Base-by-base conservation (phyloP, 768 basidiomycete species). In the Pisolithus microcarpus region DNA sequence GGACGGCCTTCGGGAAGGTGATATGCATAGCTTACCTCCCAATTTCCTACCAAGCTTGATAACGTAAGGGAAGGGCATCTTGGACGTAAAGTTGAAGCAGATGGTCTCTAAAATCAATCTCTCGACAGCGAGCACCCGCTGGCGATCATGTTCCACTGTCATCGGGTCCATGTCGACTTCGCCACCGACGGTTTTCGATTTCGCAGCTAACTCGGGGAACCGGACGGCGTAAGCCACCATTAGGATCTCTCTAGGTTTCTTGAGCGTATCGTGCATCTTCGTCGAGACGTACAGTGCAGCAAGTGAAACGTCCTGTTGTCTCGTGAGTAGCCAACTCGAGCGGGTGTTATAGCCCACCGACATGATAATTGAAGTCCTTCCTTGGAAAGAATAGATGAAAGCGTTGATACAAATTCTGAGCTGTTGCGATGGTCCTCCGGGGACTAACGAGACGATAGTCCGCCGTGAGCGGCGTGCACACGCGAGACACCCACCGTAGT, bases 261-360 rank as follows among this genome's bases (percentile, higher is more conserved):
- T 99, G 55, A 98, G 79, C 2, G 96, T 98, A 70, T 99, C 96
- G 59, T 98, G 93, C 78, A 98, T 88, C 70, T 99, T 99, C 2
- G 91, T 87, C 0, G 95, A 93, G 13, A 97, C 93, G 68, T 91
- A 96, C 5, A 98, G 72, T 0, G 84, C 76, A 2, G 92, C 87
- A 9, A 96, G 78, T 7, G 87, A 77, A 2, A 92, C 90, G 61
- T 99, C 95, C 93, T 96, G 19, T 31, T 16, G 51, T 30, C 19
- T 8, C 7, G 30, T 64, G 30, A 56, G 37, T 10, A 36, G 28
- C 43, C 47, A 45, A 50, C 3, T 21, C 42, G 21, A 26, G 26
- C 10, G 10, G 42, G 37, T 42, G 7, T 36, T 40, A 38, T n/a
- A 23, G 40, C 8, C 18, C 7, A 63, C 79, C 49, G 58, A 87